Evolutionary conservation across 371 early-diverging fungal genomes (phyloP).

Genomic region (Mortierella sp.): DNA sequence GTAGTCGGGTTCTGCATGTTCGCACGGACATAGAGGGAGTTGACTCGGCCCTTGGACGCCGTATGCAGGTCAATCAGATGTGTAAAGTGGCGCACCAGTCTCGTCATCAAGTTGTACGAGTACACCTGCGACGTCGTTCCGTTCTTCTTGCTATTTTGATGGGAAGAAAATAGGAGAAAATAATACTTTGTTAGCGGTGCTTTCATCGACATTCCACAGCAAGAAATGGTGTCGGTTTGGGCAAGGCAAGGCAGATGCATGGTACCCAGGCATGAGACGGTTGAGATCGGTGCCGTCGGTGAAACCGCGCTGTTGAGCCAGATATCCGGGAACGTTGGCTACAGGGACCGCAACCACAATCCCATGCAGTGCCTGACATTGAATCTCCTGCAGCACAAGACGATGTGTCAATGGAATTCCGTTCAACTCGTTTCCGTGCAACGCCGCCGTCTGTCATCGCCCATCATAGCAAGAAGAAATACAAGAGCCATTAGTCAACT

Average conservation of each 20-base stretch:
- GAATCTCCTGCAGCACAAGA: conserved; percentile 83
- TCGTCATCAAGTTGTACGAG: conserved; percentile 84
- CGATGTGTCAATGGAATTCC: conserved; percentile 94
- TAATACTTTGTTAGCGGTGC: neutral
- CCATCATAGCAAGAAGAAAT: neutral
- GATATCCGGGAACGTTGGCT: conserved; percentile 89
- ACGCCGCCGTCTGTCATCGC: conserved; percentile 71
- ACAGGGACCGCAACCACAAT: conserved; percentile 92
- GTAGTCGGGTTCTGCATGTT: conserved; percentile 87
- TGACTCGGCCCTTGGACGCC: conserved; percentile 87
- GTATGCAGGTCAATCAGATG: conserved; percentile 92
- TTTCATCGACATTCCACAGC: neutral
- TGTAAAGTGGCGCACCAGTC: conserved; percentile 84
- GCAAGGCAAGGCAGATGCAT: neutral
- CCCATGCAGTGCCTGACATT: conserved; percentile 79
- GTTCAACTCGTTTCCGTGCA: conserved; percentile 94
- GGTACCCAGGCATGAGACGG: conserved; percentile 86
- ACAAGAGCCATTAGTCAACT: neutral
- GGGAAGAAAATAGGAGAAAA: neutral
- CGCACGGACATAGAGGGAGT: conserved; percentile 90
- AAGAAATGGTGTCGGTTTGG: neutral
- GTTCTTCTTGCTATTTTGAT: conserved; percentile 58
- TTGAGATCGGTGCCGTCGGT: conserved; percentile 89
- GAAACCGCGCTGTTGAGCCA: conserved; percentile 85
- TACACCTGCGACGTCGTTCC: conserved; percentile 90